Conservation (phyloP, 805 yeast species). For the Yamadazyma paraphyllophila region DNA sequence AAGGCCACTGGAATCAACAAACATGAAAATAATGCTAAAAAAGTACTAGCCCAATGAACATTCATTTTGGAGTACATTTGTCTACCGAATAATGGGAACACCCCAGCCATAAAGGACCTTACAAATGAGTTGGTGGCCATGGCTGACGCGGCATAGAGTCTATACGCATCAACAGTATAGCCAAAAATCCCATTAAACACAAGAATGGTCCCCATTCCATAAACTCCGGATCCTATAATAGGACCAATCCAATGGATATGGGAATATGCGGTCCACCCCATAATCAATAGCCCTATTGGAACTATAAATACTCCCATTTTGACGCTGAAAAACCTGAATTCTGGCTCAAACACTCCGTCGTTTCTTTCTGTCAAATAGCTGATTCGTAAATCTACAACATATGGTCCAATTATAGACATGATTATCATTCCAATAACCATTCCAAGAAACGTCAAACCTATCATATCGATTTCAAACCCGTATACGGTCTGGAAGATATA, state of each 20-base stretch:
- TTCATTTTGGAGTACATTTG: slow-evolving; percentile 43
- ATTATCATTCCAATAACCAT: slow-evolving; percentile 36
- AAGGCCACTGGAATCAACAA: slow-evolving; percentile 55
- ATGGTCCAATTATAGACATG: slow-evolving; percentile 28
- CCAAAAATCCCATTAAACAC: slow-evolving; percentile 55
- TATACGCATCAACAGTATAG: slow-evolving; percentile 57
- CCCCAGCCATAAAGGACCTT: slow-evolving; percentile 54
- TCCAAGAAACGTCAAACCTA: slow-evolving; percentile 32
- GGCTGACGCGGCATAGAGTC: slow-evolving; percentile 57
- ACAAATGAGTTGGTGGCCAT: slow-evolving; percentile 58
- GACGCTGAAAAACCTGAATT: slow-evolving; percentile 72
- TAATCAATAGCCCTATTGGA: slow-evolving; percentile 77
- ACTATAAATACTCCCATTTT: slow-evolving; percentile 64
- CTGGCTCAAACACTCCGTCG: slow-evolving; percentile 59
- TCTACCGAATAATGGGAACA: slow-evolving; percentile 53
- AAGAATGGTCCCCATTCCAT: slow-evolving; percentile 44
- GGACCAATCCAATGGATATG: slow-evolving; percentile 70
- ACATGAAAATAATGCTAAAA: slow-evolving; percentile 51
- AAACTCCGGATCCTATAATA: slow-evolving; percentile 37
- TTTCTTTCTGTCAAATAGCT: slow-evolving; percentile 27
- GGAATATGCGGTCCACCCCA: slow-evolving; percentile 74
- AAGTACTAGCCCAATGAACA: slow-evolving; percentile 53
- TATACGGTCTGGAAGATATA: slow-evolving; percentile 40
- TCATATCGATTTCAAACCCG: slow-evolving; percentile 22
- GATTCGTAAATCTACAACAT: slow-evolving; percentile 25